Percentiles rank a stretch among this genome's conserved stretches.
phyloP scores from a whole-genome alignment of 2,329 filamentous ascomycete genomes.

The Didymella pomorum region DNA sequence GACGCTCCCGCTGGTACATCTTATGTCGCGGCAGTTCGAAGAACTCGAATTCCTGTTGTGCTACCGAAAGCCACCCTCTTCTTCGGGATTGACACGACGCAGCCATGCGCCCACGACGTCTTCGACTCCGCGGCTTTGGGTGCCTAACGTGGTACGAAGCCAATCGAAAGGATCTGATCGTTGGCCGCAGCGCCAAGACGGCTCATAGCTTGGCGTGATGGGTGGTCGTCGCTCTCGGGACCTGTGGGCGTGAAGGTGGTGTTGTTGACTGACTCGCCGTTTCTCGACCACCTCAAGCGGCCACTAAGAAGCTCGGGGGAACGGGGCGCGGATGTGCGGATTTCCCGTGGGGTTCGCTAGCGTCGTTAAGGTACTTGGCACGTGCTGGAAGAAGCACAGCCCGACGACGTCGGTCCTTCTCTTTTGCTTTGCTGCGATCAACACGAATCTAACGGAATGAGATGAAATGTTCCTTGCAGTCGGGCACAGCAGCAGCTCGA shows the following conservation, averaged over 20 bases:
- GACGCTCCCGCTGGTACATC: neutral
- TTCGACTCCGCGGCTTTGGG: conserved; percentile 6
- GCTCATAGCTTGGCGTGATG: neutral
- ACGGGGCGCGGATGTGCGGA: conserved; percentile 11
- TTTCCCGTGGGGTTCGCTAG: conserved; percentile 16
- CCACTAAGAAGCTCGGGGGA: conserved; percentile 1
- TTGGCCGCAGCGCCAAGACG: conserved; percentile 8
- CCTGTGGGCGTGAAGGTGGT: neutral
- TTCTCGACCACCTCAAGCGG: neutral
- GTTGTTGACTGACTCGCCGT: conserved; percentile 1
- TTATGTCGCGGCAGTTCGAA: neutral
- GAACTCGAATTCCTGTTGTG: neutral
- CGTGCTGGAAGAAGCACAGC: neutral
- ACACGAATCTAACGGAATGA: neutral
- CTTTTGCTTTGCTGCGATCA: neutral
- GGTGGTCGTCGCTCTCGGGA: neutral
- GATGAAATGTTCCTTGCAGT: neutral
- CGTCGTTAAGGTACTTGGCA: neutral
- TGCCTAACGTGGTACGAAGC: neutral
- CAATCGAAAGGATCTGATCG: neutral
- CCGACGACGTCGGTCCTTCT: conserved; percentile 14
- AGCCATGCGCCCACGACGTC: neutral
- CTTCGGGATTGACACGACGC: neutral
- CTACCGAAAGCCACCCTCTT: neutral
- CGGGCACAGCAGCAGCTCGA: neutral